These are phyloP conservation scores for Wallacemonas sp. DNA, from an alignment of 208 protist species.

Conservation along the genomic window DNA sequence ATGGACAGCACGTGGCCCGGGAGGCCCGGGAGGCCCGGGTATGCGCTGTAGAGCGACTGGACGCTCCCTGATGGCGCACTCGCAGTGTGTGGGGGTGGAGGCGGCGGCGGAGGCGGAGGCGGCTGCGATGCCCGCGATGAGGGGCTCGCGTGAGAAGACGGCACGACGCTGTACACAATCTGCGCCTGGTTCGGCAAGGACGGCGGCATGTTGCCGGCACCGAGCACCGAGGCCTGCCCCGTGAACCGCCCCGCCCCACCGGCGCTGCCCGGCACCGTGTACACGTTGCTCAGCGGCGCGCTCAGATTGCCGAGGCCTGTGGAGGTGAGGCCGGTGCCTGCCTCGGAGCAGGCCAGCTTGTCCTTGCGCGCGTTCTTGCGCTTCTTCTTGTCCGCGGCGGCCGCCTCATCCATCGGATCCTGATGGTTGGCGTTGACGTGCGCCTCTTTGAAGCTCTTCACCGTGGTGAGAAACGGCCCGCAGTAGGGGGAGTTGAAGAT, in stretches of 20 bases:
- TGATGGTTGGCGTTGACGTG: not conserved
- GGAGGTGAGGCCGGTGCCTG: no score
- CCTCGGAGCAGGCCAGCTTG: not conserved
- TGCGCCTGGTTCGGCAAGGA: no score
- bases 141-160: no score
- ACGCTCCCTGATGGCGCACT: no score
- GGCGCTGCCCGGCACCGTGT: not conserved
- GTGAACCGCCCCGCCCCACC: not conserved
- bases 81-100: no score
- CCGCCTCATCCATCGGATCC: not conserved
- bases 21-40: not conserved
- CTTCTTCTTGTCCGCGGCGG: not conserved
- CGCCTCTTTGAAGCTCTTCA: slow-evolving; percentile 34
- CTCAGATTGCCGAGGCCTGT: no score
- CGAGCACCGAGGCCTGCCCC: no score
- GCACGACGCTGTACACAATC: no score
- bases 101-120: no score
- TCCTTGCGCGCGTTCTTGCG: not conserved
- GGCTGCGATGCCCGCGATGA: no score
- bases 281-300: not conserved
- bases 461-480: slow-evolving; percentile 71
- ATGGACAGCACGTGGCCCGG: no score
- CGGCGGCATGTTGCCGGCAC: no score
- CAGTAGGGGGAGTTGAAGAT: slow-evolving; percentile 68
- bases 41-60: not conserved